Percentiles rank a stretch among this genome's conserved stretches.
Conservation (phyloP, 495 filamentous ascomycete genomes). For the Chaetomidium leptoderma region DNA sequence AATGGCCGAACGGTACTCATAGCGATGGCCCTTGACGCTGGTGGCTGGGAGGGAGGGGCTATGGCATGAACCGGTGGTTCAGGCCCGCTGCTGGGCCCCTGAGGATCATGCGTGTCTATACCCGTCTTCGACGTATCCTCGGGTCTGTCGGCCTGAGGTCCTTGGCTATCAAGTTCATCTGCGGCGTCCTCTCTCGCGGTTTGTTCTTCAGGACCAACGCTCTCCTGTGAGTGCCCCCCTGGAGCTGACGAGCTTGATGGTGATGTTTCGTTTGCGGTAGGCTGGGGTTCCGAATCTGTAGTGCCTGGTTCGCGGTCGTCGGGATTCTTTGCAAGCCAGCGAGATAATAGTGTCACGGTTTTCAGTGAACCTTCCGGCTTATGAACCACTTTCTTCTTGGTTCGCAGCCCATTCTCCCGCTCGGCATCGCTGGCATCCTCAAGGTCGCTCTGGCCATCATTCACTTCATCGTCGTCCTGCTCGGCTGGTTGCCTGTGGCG, state of each 20-base stretch:
- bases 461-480: constrained; percentile 14
- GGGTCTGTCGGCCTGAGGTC: not conserved
- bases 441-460: constrained; percentile 6
- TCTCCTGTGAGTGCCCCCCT: not conserved
- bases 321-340: constrained; percentile 23
- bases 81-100: constrained; percentile 12
- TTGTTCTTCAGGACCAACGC: not conserved
- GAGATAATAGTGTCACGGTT: constrained; percentile 13
- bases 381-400: not conserved
- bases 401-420: not conserved
- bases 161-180: not conserved
- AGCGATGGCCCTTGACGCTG: constrained; percentile 20
- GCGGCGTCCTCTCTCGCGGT: not conserved
- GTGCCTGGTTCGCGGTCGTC: not conserved
- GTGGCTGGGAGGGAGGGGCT: constrained; percentile 37
- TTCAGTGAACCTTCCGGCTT: constrained; percentile 4
- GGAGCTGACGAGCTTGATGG: not conserved
- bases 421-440: constrained; percentile 13
- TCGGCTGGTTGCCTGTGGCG: constrained; percentile 9
- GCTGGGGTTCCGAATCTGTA: not conserved
- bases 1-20: constrained; percentile 32
- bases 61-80: constrained; percentile 36
- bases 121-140: not conserved
- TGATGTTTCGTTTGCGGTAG: not conserved
- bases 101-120: not conserved